Base-by-base conservation (phyloP, 1,284 basidiomycete species). In the Spongiforma sp. region DNA sequence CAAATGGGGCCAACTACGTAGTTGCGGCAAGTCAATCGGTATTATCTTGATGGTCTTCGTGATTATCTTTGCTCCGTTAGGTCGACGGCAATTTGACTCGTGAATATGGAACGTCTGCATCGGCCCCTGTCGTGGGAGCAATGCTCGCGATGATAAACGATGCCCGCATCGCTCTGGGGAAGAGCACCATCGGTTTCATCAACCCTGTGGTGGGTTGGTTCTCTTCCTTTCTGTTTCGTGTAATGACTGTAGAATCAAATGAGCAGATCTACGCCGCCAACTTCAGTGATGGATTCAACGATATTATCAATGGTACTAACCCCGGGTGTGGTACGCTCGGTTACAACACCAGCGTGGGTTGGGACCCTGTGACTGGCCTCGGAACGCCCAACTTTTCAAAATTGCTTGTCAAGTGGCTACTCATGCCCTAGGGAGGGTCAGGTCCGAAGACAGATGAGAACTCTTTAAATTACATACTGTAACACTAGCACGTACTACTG, bases 81-180 rank as follows among this genome's bases (percentile, higher is more conserved):
- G 1, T 80, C 10, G 75, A 81, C 43, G 79, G 80, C 46, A 69
- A 73, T 43, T 81, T 80, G 61, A 69, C 59, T 3, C 74, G 71
- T 10, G 75, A 78, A 2, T 78, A 65, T 57, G 81, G 80, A 43
- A 81, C 81, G 1, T 82, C 81, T 14, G 78, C 79, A 5, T 59
- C 79, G 1, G n/a, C 80, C 6, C 85, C 85, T 0, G 78, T 81
- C 4, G 66, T 83, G n/a, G 80, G 79, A 21, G 73, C 80, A 15
- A 79, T 86, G 43, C 69, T 86, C 34, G 73, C 83, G 1, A 74
- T 85, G 69, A 71, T 87, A 41, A 86, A 86, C 65, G 85, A 86
- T 68, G 81, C 81, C 2, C 77, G 82, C 30, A 66, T 84, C 32
- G 72, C 75, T 5, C 1, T 52, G 5, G 75, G 76, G 11, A 83